Evolutionary conservation across 176 grass and related monocot species (phyloP).

Genomic region (Triticum monococcum): DNA sequence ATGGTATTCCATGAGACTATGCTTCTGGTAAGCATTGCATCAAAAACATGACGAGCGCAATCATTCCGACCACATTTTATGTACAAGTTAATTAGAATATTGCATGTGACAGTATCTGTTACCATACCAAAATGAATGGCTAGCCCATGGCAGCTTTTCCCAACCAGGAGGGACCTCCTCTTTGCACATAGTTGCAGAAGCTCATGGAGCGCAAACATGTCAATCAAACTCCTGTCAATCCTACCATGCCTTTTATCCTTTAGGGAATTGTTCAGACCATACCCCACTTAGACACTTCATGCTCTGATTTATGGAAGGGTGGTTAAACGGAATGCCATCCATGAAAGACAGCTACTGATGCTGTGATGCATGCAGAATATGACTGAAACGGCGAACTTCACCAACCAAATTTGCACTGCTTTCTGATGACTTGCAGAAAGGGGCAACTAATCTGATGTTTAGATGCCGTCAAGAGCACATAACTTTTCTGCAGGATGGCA

Average conservation of each 20-base stretch:
- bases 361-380: not conserved
- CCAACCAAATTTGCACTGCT: not conserved
- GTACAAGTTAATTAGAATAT: conserved; percentile 66
- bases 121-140: conserved; percentile 49
- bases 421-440: not conserved
- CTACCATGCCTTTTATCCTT: conserved; percentile 22
- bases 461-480: conserved; percentile 5
- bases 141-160: conserved; percentile 54
- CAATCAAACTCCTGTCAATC: conserved; percentile 30
- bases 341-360: conserved; percentile 18
- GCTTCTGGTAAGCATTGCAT: conserved; percentile 49
- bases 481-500: not conserved
- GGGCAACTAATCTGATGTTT: not conserved
- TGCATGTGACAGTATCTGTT: conserved; percentile 51
- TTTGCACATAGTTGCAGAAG: conserved; percentile 50
- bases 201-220: conserved; percentile 17
- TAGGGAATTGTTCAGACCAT: not conserved
- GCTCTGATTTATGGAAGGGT: not conserved
- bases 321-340: conserved; percentile 28
- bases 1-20: conserved; percentile 73
- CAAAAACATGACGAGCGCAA: conserved; percentile 49
- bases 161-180: conserved; percentile 37
- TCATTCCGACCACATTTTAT: conserved; percentile 53
- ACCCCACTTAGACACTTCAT: conserved; percentile 4
- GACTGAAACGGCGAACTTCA: conserved; percentile 10